Evolutionary conservation across 768 basidiomycete genomes (phyloP).

Genomic region (Suillus luteus): DNA sequence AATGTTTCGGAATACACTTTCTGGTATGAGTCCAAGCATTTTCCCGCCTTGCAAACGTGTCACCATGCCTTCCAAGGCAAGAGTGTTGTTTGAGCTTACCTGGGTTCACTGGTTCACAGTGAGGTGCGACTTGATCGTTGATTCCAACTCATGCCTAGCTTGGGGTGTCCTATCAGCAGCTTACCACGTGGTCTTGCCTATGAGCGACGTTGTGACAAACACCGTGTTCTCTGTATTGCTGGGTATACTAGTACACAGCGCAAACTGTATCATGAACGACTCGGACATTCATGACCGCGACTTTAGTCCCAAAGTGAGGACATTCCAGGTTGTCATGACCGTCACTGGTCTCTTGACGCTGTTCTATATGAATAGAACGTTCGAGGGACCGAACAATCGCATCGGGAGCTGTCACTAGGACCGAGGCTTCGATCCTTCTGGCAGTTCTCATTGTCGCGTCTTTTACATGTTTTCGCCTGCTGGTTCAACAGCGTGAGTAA

Average conservation of each 20-base stretch:
- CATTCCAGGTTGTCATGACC: slow-evolving; percentile 18
- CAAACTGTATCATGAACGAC: slow-evolving; percentile 56
- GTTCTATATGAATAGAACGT: background rate
- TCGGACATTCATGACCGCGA: slow-evolving; percentile 56
- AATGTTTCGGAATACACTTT: background rate
- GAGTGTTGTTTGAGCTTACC: background rate
- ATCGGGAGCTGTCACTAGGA: background rate
- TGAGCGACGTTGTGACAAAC: background rate
- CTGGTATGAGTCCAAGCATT: background rate
- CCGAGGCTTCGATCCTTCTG: background rate
- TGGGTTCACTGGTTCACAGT: background rate
- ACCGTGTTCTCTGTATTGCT: background rate
- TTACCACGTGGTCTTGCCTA: too few relatives aligned
- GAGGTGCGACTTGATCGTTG: background rate
- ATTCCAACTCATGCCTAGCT: background rate
- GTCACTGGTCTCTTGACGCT: slow-evolving; percentile 8
- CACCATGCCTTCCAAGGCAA: background rate
- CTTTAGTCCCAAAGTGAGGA: slow-evolving; percentile 54
- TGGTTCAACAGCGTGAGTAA: background rate
- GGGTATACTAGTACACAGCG: slow-evolving; percentile 36
- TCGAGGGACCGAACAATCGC: background rate
- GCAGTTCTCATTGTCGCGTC: background rate
- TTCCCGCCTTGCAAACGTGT: background rate
- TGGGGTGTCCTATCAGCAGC: too few relatives aligned
- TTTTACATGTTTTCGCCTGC: background rate